These are phyloP conservation scores for Gaultheria prostrata DNA, from an alignment of 148 eudicot genomes.

Conservation along the genomic window DNA sequence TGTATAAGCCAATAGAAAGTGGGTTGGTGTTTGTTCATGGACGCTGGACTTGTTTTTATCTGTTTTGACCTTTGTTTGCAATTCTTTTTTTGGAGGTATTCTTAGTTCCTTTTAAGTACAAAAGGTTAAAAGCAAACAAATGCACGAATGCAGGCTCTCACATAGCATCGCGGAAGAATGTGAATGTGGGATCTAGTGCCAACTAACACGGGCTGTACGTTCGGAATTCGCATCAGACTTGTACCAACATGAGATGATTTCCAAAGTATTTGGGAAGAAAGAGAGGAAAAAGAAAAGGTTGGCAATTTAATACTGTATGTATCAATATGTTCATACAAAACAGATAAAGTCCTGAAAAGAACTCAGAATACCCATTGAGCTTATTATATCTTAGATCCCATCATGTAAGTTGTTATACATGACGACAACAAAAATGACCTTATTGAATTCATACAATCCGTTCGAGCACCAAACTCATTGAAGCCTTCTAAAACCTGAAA, in stretches of 20 bases:
- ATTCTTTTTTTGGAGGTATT: too few species aligned
- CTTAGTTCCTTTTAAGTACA: too few species aligned
- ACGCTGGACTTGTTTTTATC: too few species aligned
- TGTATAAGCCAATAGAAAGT: too few species aligned
- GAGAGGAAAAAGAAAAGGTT: too few species aligned
- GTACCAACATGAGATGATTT: not conserved
- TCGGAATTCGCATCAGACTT: not conserved
- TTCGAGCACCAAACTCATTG: conserved; percentile 2
- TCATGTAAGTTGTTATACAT: not conserved
- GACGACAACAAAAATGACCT: conserved; percentile 5
- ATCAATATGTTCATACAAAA: not conserved
- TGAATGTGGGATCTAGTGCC: too few species aligned
- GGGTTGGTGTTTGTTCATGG: too few species aligned
- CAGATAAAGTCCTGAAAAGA: not conserved
- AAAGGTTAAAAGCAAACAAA: too few species aligned
- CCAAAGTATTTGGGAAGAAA: not conserved
- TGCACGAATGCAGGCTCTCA: too few species aligned
- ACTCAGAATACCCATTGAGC: not conserved
- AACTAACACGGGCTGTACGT: too few species aligned
- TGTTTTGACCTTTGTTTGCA: too few species aligned
- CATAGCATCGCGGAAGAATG: too few species aligned
- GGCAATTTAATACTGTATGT: not conserved
- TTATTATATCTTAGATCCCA: not conserved
- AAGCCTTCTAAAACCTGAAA: not conserved
- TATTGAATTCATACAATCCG: not conserved